phyloP scores from a whole-genome alignment of 306 rosid species.

The Ormosia semicastrata region DNA sequence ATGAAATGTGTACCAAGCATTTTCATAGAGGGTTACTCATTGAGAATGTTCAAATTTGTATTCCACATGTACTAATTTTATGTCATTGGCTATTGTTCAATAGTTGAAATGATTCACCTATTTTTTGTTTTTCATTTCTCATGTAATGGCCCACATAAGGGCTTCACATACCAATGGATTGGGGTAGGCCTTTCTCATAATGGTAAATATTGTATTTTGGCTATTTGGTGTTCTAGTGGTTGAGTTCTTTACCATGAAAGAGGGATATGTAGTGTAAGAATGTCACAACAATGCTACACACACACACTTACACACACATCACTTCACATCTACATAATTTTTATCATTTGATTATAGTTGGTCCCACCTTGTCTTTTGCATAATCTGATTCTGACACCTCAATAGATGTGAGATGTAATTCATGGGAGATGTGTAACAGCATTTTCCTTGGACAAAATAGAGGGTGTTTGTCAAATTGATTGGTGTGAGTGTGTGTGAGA shows the following conservation, averaged over 20 bases:
- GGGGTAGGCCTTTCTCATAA: background rate
- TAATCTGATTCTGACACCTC: too few relatives aligned
- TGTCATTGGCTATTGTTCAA: conserved; percentile 3
- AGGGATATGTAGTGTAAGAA: background rate
- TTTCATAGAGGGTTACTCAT: background rate
- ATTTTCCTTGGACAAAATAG: background rate
- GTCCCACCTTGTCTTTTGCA: too few relatives aligned
- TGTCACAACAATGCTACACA: background rate
- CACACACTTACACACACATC: too few relatives aligned
- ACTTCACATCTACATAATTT: too few relatives aligned
- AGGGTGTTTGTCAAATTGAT: background rate
- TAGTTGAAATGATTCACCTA: background rate
- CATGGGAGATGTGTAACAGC: too few relatives aligned
- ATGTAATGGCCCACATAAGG: background rate
- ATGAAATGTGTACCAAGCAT: too few relatives aligned
- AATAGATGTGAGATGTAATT: too few relatives aligned
- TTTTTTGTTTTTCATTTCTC: background rate
- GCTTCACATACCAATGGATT: background rate
- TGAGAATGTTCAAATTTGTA: background rate
- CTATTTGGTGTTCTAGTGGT: background rate
- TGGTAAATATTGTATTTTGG: background rate
- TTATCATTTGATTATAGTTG: too few relatives aligned
- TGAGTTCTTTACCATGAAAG: background rate
- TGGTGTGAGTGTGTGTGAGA: background rate
- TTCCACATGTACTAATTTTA: background rate